Base-by-base conservation (phyloP, 495 filamentous ascomycete species). In the Hyphodiscus hymeniophilus region DNA sequence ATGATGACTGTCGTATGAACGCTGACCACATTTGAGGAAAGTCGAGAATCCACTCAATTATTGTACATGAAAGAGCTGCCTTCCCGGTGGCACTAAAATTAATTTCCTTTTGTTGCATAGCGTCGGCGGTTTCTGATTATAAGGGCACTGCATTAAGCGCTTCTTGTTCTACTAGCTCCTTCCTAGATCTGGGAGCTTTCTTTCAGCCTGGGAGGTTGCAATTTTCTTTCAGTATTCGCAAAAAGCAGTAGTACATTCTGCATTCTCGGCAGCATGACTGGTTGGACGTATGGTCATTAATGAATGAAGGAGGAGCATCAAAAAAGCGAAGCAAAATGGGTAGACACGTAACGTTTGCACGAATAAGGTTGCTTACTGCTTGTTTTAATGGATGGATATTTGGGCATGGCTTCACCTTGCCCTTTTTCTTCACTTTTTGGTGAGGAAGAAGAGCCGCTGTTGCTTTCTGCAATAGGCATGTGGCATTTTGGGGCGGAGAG, bases 1-100 rank as follows among this genome's bases (percentile, higher is more conserved):
- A 72, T 84, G 70, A 81, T 83, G 79, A 82, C 76, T 31, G 78
- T 82, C 32, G 75, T 70, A 54, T 84, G 65, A 63, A 60, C 12
- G 32, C 7, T 23, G 1, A 16, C 30, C 26, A 10, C 23, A 23
- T 12, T 18, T n/a, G 11, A 4, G 16, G 11, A 48, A 47, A 15
- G 16, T 15, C 39, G 20, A 50, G 33, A 12, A 22, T 21, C 38
- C 32, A 45, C 16, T 24, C 35, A 44, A 39, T 42, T 52, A 38
- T 51, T 58, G 55, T 58, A 58, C 50, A 54, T 58, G 41, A 28
- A 6, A 10, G 30, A 28, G 24, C 16, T 40, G 18, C 42, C 23
- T 31, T 17, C 24, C 16, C 34, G 23, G 38, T 20, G 48, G 43
- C 47, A 26, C 11, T 21, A 23, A 31, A 36, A 13, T 48, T 54